Evolutionary conservation across 2,329 filamentous ascomycete genomes (phyloP), one percentile per base, ranked within the genome.

Genomic region (Ceratocystis cacaofunesta): DNA sequence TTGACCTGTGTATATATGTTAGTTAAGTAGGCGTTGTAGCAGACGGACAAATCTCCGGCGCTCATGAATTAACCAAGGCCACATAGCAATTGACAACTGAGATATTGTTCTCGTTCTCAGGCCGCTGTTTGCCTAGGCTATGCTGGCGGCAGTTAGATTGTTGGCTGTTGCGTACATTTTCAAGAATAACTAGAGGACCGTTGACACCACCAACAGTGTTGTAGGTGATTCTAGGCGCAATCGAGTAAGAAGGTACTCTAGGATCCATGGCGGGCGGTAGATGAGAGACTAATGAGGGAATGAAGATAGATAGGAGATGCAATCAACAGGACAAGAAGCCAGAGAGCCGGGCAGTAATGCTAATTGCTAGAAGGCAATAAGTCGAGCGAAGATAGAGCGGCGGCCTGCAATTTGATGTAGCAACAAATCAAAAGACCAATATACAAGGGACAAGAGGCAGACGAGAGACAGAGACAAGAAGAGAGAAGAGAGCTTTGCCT

Each of bases 161-260:
- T 30, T 2, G 61, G 32, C 5, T 19, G 12, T 30, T n/a, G 57
- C 68, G 63, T 76, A 95, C 92, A 84, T 95, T 95, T 76, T 97
- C 94, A 71, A 99, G 84, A 74, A 99, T 92, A 74, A 99, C 94
- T 77, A 99, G 84, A 72, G 94, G 94, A 68, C 94, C 94, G 79
- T 99, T 99, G 78, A 99, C 87, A 80, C 92, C 92, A 74, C 91
- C 90, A 75, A 99, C 91, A 72, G 94, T 99, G 81, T 99, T 99
- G 85, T 99, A 99, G 73, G 88, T 86, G 78, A 97, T 77, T 72
- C 82, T 78, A 68, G 82, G 82, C 70, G 79, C 75, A 71, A 85
- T 77, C 69, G 80, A 82, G 76, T 84, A 85, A 68, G 80, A 82
- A 69, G 82, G 78, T 71, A 82, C 80, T 74, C 82, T 79, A 66